These are phyloP conservation scores for Borovskyia barvae DNA, from an alignment of 208 protist genomes.

Conservation along the genomic window DNA sequence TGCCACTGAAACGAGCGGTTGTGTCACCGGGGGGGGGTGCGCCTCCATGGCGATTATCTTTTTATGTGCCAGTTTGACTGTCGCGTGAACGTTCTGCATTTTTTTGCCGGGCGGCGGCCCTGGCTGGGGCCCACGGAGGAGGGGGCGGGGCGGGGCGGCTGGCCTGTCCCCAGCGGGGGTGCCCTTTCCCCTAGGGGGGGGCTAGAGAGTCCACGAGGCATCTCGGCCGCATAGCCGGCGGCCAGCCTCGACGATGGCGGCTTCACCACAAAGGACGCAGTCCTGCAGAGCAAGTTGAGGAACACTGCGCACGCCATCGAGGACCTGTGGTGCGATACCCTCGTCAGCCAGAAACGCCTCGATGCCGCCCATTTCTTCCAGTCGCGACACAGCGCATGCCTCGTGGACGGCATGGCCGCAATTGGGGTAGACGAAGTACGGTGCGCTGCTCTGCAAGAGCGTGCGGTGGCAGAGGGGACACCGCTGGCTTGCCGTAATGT, in stretches of 20 bases:
- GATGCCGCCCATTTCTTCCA: slow-evolving; percentile 55
- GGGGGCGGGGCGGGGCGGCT: too few relatives aligned
- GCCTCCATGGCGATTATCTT: too few relatives aligned
- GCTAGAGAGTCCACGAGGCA: slow-evolving; percentile 43
- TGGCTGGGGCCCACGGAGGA: too few relatives aligned
- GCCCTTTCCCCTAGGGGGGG: too few relatives aligned
- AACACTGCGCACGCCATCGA: slow-evolving; percentile 41
- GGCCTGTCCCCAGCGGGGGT: too few relatives aligned
- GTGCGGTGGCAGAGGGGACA: slow-evolving; percentile 83
- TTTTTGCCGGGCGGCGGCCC: too few relatives aligned
- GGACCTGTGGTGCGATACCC: slow-evolving; percentile 50
- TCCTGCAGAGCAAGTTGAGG: slow-evolving; percentile 62
- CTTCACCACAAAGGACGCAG: slow-evolving; percentile 81
- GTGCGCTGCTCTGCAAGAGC: slow-evolving; percentile 36
- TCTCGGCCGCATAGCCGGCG: slow-evolving; percentile 50
- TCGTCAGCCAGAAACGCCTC: slow-evolving; percentile 70
- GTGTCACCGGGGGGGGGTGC: too few relatives aligned
- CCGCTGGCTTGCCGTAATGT: slow-evolving; percentile 76
- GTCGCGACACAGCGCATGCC: slow-evolving; percentile 47
- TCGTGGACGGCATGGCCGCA: slow-evolving; percentile 86
- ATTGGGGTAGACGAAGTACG: slow-evolving; percentile 78
- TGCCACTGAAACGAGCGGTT: too few relatives aligned
- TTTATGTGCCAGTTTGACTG: too few relatives aligned
- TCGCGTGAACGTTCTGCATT: too few relatives aligned
- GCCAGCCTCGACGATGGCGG: slow-evolving; percentile 63